phyloP scores from a whole-genome alignment of 2,329 filamentous ascomycete genomes.

The Ceratocystis eucalypticola region DNA sequence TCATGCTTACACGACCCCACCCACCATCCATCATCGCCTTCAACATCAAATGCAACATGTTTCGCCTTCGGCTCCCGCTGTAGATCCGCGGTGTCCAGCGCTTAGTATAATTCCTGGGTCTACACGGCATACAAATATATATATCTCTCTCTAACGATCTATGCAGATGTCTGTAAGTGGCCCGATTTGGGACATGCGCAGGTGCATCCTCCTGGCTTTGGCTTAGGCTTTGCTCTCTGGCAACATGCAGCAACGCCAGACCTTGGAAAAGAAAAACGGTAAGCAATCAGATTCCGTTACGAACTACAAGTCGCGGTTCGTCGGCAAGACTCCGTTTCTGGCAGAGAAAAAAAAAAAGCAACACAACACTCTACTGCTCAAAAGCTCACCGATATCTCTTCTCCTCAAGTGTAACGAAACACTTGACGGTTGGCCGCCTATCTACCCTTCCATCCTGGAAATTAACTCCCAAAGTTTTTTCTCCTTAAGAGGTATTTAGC shows the following conservation, averaged over 20 bases:
- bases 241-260: slow-evolving; percentile 3
- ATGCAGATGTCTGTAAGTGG: slow-evolving; percentile 32
- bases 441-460: slow-evolving; percentile 28
- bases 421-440: slow-evolving; percentile 25
- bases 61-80: slow-evolving; percentile 63
- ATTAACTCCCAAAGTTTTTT: too few species aligned
- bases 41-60: slow-evolving; percentile 71
- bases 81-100: slow-evolving; percentile 65
- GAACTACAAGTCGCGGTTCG: neutral
- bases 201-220: slow-evolving; percentile 57
- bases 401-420: too few species aligned
- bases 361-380: too few species aligned
- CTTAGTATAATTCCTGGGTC: slow-evolving; percentile 48
- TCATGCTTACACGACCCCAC: too few species aligned
- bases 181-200: slow-evolving; percentile 55
- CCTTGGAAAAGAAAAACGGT: neutral
- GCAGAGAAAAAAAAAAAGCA: too few species aligned
- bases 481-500: slow-evolving; percentile 49
- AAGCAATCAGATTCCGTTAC: neutral
- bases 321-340: neutral
- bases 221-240: slow-evolving; percentile 1
- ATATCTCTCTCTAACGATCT: slow-evolving; percentile 21
- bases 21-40: slow-evolving; percentile 51
- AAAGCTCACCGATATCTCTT: too few species aligned
- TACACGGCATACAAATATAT: slow-evolving; percentile 28